Base-by-base conservation (phyloP, 73 alveolate species). In the Paramecium sonneborni region DNA sequence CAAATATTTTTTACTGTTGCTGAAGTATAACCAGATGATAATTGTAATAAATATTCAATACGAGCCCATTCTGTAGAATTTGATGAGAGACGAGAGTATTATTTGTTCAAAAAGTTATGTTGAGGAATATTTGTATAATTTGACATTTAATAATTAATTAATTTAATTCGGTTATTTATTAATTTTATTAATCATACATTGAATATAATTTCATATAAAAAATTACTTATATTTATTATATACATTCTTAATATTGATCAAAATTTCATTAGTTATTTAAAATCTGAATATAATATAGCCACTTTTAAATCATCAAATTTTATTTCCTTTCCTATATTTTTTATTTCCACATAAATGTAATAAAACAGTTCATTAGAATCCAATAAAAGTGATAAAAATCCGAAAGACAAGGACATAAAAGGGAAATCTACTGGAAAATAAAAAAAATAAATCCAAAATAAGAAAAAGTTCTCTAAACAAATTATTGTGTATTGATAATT, bases 1-100 rank as follows among this genome's bases (percentile, higher is more conserved):
- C 93, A 88, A 23, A 88, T 68, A 46, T 88, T 74, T 44, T 88
- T 88, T 3, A 88, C 79, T 37, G 86, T 52, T 74, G 93, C 91
- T 0, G 93, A 39, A 14, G 93, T 88, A 10, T 89, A 88, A 12
- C 93, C 93, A 6, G 70, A 20, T 9, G 91, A 62, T 23, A 88
- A 57, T 38, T 88, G 46, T n/a, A 88, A 88, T 14, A 82, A 28
- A 68, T 88, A 88, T 39, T 88, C 93, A 20, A 88, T 39, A 7
- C 70, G 37, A 20, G 69, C 7, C 93, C 93, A 88, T 70, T 88
- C 90, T 20, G 85, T 30, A 30, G 84, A 68, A 21, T 35, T 88
- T 5, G 93, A 84, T 26, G 93, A 55, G 11, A 88, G 58, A 20
- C 79, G 69, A 18, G 93, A 68, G 26, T 88, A 82, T 62, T 62